Base-by-base conservation (phyloP, 2,329 filamentous ascomycete species). In the Aureobasidium zeae region DNA sequence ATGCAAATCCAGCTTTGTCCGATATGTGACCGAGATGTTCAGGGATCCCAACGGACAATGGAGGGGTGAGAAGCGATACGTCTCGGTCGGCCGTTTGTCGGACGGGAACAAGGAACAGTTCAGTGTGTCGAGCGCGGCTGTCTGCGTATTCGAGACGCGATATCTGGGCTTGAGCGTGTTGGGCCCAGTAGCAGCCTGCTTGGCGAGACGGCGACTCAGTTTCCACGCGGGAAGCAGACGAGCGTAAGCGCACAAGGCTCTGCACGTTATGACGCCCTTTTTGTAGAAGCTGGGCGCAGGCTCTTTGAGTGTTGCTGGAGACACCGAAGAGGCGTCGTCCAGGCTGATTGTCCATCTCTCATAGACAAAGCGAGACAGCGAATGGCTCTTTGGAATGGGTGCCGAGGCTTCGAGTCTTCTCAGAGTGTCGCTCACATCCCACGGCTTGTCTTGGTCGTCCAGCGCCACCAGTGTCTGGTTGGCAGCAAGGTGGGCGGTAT, bases 221-320 rank as follows among this genome's bases (percentile, higher is more conserved):
- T 82, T 93, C 80, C 83, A 94, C 17, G 83, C 79, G 2, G 91
- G 91, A 49, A 94, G 68, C 49, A 95, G 75, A 54, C 85, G 82
- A 29, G 86, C 77, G 44, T 84, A 83, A 37, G 85, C 78, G 61
- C 85, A 94, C 33, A 98, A 72, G 2, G 87, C 87, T 48, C 91
- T 77, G 64, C 96, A 95, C 54, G 95, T 79, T 52, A 96, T 83
- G 51, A 98, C 94, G 55, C 85, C 86, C 66, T 94, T 91, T 67
- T 98, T 98, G 72, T 98, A 98, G 47, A 94, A 80, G 41, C 86
- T 89, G 11, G 91, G 87, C 39, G 96, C 68, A 22, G 76, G 69
- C 34, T 75, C 69, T 42, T 64, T 70, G 39, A 78, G 62, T 47
- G 79, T 73, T 28, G 67, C 55, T 5, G 69, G 55, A 45, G 85